Conservation (phyloP, 2,329 filamentous ascomycete genomes). For the Elsinoe necatrix region DNA sequence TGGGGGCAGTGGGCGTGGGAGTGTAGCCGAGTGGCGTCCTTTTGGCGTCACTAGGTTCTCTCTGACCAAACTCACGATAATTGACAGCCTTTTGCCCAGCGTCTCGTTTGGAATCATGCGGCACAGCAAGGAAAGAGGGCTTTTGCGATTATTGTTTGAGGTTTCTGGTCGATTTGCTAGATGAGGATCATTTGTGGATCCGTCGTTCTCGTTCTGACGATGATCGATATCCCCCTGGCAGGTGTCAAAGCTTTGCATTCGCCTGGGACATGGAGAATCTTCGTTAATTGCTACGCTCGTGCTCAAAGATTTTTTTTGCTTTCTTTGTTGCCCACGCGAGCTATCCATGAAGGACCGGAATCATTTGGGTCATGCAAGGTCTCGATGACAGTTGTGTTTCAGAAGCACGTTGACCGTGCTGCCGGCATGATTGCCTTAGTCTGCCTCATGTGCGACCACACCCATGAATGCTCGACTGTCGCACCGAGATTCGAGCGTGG, state of each 20-base stretch:
- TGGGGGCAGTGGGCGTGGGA: slow-evolving; percentile 6
- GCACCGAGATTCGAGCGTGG: slow-evolving; percentile 8
- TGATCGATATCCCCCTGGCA: neutral
- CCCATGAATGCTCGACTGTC: neutral
- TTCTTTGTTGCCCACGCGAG: neutral
- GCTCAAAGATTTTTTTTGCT: neutral
- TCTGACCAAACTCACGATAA: slow-evolving; percentile 12
- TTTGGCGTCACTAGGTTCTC: neutral
- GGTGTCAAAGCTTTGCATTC: slow-evolving; percentile 1
- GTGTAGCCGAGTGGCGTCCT: slow-evolving; percentile 9
- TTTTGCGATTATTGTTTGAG: slow-evolving; percentile 10
- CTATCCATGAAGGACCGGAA: neutral
- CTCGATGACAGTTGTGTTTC: slow-evolving; percentile 7
- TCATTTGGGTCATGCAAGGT: neutral
- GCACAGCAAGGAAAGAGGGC: slow-evolving; percentile 4
- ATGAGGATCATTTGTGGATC: neutral
- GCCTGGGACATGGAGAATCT: neutral
- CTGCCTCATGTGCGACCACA: neutral
- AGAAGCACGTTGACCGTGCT: neutral
- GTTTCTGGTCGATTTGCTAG: slow-evolving; percentile 6
- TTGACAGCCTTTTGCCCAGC: slow-evolving; percentile 5
- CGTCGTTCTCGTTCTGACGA: slow-evolving; percentile 6
- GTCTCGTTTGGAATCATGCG: slow-evolving; percentile 7
- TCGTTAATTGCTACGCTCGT: neutral
- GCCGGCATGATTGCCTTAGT: slow-evolving; percentile 5